phyloP scores from a whole-genome alignment of 148 eudicot genomes.

The Selenicereus undatus region DNA sequence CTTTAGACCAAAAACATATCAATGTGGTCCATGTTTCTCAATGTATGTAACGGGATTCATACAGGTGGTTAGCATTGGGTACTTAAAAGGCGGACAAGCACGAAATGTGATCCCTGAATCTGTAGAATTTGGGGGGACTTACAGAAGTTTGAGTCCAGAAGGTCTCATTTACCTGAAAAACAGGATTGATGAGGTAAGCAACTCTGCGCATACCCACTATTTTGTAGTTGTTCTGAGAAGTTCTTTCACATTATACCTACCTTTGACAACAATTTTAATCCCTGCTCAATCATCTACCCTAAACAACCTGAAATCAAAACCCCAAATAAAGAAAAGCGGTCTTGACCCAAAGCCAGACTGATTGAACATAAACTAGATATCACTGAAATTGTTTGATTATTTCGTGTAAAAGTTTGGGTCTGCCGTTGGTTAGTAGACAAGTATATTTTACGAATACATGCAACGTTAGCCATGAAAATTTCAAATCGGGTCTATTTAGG shows the following conservation, averaged over 20 bases:
- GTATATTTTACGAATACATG: too few relatives aligned
- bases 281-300: background rate
- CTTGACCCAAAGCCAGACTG: background rate
- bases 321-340: background rate
- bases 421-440: background rate
- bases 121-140: conserved; percentile 60
- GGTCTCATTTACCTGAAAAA: conserved; percentile 44
- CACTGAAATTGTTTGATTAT: too few relatives aligned
- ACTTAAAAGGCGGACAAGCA: conserved; percentile 51
- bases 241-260: background rate
- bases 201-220: background rate
- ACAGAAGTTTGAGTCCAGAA: conserved; percentile 42
- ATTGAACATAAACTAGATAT: too few relatives aligned
- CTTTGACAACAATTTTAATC: background rate
- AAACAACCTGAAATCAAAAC: background rate
- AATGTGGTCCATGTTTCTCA: background rate
- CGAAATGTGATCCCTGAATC: conserved; percentile 62
- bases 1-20: too few relatives aligned
- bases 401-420: background rate
- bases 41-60: conserved; percentile 6
- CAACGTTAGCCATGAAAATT: background rate
- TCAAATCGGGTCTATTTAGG: background rate
- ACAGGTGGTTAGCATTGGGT: conserved; percentile 62
- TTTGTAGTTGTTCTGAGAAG: too few relatives aligned
- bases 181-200: conserved; percentile 56